Evolutionary conservation across 75 land plant genomes (phyloP).

Genomic region (Larix kaempferi): DNA sequence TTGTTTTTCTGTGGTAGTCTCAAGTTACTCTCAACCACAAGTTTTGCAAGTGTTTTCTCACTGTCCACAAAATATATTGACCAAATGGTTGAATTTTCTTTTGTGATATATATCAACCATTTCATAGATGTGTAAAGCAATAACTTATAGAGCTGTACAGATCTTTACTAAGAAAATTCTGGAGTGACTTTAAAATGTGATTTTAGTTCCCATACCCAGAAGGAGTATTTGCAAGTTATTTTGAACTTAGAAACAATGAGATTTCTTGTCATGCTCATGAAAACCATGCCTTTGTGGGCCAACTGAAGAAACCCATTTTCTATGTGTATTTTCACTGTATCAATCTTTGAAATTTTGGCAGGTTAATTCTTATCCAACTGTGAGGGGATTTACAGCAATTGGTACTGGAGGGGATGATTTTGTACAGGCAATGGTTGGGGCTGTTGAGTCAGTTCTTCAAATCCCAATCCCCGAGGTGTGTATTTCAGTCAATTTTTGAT

Average conservation of each 20-base stretch:
- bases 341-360: constrained; percentile 15
- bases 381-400: constrained; percentile 89
- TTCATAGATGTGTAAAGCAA: neutral
- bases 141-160: neutral
- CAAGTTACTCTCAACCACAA: neutral
- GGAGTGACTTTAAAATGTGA: neutral
- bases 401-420: constrained; percentile 98
- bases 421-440: constrained; percentile 94
- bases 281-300: neutral
- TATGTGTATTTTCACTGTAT: neutral
- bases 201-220: neutral
- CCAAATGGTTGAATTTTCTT: neutral
- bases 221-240: neutral
- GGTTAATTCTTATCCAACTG: constrained; percentile 94
- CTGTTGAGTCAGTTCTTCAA: constrained; percentile 93
- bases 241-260: neutral
- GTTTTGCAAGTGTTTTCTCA: neutral
- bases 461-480: constrained; percentile 73
- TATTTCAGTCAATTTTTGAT: neutral
- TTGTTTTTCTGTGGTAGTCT: neutral
- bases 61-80: neutral
- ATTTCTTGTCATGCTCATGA: neutral
- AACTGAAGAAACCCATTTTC: neutral
- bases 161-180: neutral
- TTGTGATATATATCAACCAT: neutral